Percentiles rank a stretch among this genome's conserved stretches.
Evolutionary conservation across 768 basidiomycete species (phyloP).

Genomic region (Holtermanniella nyarrowii): DNA sequence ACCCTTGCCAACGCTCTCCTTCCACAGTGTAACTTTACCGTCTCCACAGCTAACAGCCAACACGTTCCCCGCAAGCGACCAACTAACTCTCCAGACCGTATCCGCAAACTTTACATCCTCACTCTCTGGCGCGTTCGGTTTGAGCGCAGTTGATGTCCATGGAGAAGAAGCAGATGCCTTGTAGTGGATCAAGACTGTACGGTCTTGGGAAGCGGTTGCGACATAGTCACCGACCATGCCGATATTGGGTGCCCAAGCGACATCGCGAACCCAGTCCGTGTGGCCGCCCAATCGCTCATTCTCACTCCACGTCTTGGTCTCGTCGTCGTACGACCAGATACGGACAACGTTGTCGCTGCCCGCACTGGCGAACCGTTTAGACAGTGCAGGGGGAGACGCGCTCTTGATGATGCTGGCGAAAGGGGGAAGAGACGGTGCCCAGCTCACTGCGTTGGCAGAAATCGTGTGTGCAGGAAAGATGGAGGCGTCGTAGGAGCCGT

Average conservation of each 20-base stretch:
- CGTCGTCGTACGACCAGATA: conserved; percentile 85
- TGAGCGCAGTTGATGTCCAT: conserved; percentile 37
- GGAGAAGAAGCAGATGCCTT: conserved; percentile 29
- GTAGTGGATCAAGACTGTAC: conserved; percentile 40
- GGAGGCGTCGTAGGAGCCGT: conserved; percentile 90
- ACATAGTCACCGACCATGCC: conserved; percentile 90
- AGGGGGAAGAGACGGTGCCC: conserved; percentile 75
- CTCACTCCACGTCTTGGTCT: conserved; percentile 77
- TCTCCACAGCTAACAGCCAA: conserved; percentile 95
- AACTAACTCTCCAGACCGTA: conserved; percentile 96
- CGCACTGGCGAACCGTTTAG: conserved; percentile 83
- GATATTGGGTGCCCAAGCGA: conserved; percentile 98
- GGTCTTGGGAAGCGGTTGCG: conserved; percentile 66
- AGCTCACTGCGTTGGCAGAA: conserved; percentile 93
- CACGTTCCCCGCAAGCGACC: conserved; percentile 93
- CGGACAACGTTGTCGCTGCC: conserved; percentile 93
- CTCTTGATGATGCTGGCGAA: conserved; percentile 42
- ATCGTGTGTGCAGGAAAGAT: conserved; percentile 94
- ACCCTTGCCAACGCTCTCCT: conserved; percentile 84
- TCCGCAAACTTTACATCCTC: conserved; percentile 81
- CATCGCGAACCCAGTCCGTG: conserved; percentile 94
- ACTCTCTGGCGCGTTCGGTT: conserved; percentile 42
- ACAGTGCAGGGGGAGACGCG: conserved; percentile 47
- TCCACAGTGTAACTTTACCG: conserved; percentile 96
- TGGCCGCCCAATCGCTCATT: conserved; percentile 87